Evolutionary conservation across 2,329 filamentous ascomycete genomes (phyloP), one percentile per base, ranked within the genome.

Genomic region (Sarocladium kiliense): DNA sequence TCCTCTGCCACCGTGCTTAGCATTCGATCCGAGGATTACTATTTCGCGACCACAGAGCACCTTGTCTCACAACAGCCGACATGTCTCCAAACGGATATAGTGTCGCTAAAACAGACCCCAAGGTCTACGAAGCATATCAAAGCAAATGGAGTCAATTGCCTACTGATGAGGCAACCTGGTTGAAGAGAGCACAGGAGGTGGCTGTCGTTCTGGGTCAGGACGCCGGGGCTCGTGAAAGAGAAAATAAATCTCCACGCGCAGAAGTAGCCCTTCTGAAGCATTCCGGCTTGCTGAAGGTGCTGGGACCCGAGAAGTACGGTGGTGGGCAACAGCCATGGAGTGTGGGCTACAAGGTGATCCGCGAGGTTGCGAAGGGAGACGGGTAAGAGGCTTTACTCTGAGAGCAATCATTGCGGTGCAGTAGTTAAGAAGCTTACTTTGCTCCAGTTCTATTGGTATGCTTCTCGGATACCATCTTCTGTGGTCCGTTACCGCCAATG

Each of bases 391-490:
- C 3, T 5, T 21, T 7, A 44, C 7, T 7, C 41, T 6, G 36
- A 9, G 18, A 6, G 7, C 41, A 44, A n/a, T n/a, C n/a, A n/a
- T n/a, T n/a, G n/a, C 10, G 23, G 6, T 44, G 18, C 41, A 21
- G 18, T 2, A 11, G 23, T 53, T 4, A 36, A 7, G 30, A n/a
- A n/a, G n/a, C n/a, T n/a, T n/a, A n/a, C 30, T 9, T 39, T 45
- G 21, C 14, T 14, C 12, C 9, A 77, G 74, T 0, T 84, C 80
- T 0, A 71, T 87, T 30, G 84, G 84, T 1, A 85, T 86, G 82
- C 74, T 87, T 0, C 71, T 87, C 0, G 84, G 81, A 1, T 87
- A 87, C 60, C 83, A 87, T 61, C 70, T 87, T 3, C 71, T 86
- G 7, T 87, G 84, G 84, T 82, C 78, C 0, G 81, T 76, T 0